A percentile compares a stretch with the other conserved stretches of the same genome.
Conservation (phyloP, 2,329 filamentous ascomycete genomes). For the Aspergillus ochraceoroseus region DNA sequence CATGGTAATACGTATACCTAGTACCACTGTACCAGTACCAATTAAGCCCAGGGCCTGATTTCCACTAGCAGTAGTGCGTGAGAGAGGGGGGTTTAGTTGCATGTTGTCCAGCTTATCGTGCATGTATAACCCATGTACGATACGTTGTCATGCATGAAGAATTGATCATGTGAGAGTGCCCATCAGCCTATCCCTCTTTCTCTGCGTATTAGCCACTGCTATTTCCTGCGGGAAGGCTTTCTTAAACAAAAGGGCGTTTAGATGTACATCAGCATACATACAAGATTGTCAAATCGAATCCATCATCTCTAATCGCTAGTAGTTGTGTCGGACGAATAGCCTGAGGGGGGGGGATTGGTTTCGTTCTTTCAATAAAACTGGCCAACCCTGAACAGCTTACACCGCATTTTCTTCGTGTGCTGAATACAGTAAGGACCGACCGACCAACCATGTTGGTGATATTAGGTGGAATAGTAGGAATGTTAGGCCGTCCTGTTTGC, state of each 20-base stretch:
- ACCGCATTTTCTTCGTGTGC: conserved; percentile 23
- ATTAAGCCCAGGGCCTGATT: conserved; percentile 2
- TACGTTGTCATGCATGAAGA: conserved; percentile 35
- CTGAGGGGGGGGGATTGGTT: background rate
- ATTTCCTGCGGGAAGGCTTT: conserved; percentile 12
- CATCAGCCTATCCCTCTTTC: conserved; percentile 11
- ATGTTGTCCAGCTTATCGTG: conserved; percentile 11
- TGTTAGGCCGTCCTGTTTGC: conserved; percentile 15
- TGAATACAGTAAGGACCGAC: conserved; percentile 9
- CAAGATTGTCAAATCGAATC: background rate
- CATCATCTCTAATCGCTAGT: too few species aligned
- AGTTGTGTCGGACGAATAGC: too few species aligned
- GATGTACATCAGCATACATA: background rate
- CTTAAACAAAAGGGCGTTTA: background rate
- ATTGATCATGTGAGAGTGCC: conserved; percentile 31
- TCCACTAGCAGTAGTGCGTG: conserved; percentile 6
- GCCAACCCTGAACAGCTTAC: conserved; percentile 10
- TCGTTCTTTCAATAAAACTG: background rate
- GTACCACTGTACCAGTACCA: conserved; percentile 2
- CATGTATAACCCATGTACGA: conserved; percentile 18
- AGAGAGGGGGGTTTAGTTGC: conserved; percentile 11
- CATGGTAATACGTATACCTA: too few species aligned
- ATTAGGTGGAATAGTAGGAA: conserved; percentile 10
- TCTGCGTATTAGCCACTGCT: conserved; percentile 5
- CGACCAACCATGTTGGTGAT: conserved; percentile 9